Evolutionary conservation across 306 rosid genomes (phyloP).

Genomic region (Prunus dulcis): DNA sequence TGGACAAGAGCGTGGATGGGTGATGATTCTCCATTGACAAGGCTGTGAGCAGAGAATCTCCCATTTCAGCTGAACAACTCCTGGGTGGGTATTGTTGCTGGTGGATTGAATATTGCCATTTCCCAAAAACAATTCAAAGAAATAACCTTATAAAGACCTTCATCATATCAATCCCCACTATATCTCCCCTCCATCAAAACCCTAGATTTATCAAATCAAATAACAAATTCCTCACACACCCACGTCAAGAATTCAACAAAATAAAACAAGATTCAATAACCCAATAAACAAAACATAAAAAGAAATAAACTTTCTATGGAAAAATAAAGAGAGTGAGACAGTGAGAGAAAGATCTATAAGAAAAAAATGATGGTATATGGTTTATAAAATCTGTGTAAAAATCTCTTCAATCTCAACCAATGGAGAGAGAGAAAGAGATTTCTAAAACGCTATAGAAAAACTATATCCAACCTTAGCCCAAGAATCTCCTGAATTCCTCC

Average conservation of each 20-base stretch:
- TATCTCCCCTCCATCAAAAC: slow-evolving; percentile 99
- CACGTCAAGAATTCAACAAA: slow-evolving; percentile 20
- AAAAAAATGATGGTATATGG: neutral
- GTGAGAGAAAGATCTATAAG: neutral
- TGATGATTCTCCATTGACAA: slow-evolving; percentile 90
- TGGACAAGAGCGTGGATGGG: slow-evolving; percentile 78
- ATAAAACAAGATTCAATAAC: slow-evolving; percentile 17
- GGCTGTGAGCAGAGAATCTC: slow-evolving; percentile 60
- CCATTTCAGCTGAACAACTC: slow-evolving; percentile 63
- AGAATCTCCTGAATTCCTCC: slow-evolving; percentile 49
- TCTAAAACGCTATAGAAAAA: slow-evolving; percentile 49
- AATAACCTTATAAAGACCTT: slow-evolving; percentile 60
- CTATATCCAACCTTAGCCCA: slow-evolving; percentile 43
- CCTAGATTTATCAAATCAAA: slow-evolving; percentile 72
- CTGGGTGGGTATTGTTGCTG: slow-evolving; percentile 49
- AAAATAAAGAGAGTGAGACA: neutral
- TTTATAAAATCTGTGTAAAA: neutral
- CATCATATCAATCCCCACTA: slow-evolving; percentile 83
- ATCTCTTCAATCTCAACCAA: slow-evolving; percentile 37
- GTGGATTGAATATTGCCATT: slow-evolving; percentile 49
- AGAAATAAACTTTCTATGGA: neutral
- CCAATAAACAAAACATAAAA: slow-evolving; percentile 1
- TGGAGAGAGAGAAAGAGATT: slow-evolving; percentile 29
- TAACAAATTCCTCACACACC: slow-evolving; percentile 49
- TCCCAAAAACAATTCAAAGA: slow-evolving; percentile 51